Base-by-base conservation (phyloP, 495 filamentous ascomycete genomes). In the Paragyromitra xinjiangensis region DNA sequence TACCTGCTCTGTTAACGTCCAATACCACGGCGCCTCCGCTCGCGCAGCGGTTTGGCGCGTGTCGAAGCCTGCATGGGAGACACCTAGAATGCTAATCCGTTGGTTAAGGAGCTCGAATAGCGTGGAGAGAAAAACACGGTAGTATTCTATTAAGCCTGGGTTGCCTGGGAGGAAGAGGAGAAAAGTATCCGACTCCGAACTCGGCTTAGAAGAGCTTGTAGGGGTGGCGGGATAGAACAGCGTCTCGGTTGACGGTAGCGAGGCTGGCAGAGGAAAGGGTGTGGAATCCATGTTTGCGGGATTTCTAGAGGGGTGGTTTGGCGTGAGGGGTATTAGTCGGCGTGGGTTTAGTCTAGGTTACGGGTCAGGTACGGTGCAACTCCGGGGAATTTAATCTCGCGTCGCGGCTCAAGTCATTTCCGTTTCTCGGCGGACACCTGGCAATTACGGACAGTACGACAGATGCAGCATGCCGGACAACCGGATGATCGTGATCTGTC, bases 71-170 rank as follows among this genome's bases (percentile, higher is more conserved):
- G 86, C 85, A 8, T 96, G 89, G 67, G 90, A 92, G 72, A 89
- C 87, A 3, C 92, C 93, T 72, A 90, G 88, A 73, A 97, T 87
- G 53, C 88, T 84, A 73, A 89, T 88, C 12, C 39, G 24, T 2
- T 45, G 64, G 12, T 48, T 50, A 8, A 80, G 71, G 9, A 82
- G 81, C 26, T 34, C 73, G 68, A n/a, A 89, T 80, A 56, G 85
- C 77, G 24, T 83, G 58, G 83, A 89, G 26, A 93, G 86, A 83
- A 96, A 97, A 1, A 88, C 85, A 45, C 86, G 82, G 84, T 98
- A 98, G 86, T 94, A 98, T 40, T 84, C 85, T 58, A 97, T 90
- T 44, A 97, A 84, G 0, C 95, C 95, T 9, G 95, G 95, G 75
- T 97, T 97, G 16, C 95, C 95, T 37, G 93, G 86, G 51, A 97